These are phyloP conservation scores for Fusarium pseudonygamai DNA, from an alignment of 2,329 filamentous ascomycete species.

Conservation along the genomic window DNA sequence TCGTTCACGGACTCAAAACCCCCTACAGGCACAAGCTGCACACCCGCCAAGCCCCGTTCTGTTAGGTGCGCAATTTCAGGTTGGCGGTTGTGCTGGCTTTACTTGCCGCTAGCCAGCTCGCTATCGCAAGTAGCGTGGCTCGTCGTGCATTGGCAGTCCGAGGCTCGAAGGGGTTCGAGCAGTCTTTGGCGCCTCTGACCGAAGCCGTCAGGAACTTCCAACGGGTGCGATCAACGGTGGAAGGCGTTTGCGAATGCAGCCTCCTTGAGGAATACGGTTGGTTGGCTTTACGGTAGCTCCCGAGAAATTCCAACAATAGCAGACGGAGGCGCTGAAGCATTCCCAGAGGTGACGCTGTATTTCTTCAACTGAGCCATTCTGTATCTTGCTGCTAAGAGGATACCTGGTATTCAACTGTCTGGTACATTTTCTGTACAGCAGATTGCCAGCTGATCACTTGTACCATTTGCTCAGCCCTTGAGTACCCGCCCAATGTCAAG, in stretches of 20 bases:
- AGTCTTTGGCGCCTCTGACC: constrained; percentile 28
- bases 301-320: constrained; percentile 4
- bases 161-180: constrained; percentile 13
- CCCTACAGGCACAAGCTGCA: constrained; percentile 19
- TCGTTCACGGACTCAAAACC: constrained; percentile 16
- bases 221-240: constrained; percentile 18
- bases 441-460: background rate
- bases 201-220: constrained; percentile 18
- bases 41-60: constrained; percentile 24
- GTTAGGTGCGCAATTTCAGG: constrained; percentile 40
- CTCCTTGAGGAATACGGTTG: constrained; percentile 13
- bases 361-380: constrained; percentile 25
- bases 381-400: constrained; percentile 21
- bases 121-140: constrained; percentile 15
- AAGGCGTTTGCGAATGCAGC: constrained; percentile 15
- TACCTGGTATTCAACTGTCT: constrained; percentile 7
- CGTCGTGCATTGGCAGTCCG: constrained; percentile 14
- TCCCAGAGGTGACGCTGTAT: constrained; percentile 10
- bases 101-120: constrained; percentile 18
- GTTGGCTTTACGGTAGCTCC: constrained; percentile 2
- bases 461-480: constrained; percentile 15
- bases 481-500: constrained; percentile 29
- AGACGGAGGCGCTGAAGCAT: constrained; percentile 21
- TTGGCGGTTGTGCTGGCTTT: constrained; percentile 17
- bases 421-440: constrained; percentile 16